Conservation (phyloP, 495 filamentous ascomycete species). For the Friedmanniomyces endolithicus region DNA sequence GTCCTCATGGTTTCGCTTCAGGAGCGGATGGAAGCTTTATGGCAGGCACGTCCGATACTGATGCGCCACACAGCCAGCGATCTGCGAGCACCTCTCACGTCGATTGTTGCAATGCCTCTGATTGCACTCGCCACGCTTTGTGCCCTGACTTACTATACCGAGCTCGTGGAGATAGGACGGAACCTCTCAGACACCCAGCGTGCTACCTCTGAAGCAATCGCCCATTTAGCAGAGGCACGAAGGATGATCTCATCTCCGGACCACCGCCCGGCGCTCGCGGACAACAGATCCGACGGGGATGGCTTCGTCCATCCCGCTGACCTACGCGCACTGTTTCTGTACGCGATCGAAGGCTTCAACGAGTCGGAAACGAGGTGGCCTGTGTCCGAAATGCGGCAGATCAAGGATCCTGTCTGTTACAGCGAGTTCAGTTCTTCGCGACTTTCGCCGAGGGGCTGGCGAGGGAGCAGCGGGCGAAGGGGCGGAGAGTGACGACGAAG, state of each 20-base stretch:
- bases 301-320: not conserved
- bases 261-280: too few relatives aligned
- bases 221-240: not conserved
- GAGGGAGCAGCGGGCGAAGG: not conserved
- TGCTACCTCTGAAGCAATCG: not conserved
- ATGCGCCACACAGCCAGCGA: not conserved
- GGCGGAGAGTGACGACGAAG: not conserved
- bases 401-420: not conserved
- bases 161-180: not conserved
- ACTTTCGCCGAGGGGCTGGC: not conserved
- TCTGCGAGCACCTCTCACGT: not conserved
- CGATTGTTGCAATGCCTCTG: not conserved
- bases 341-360: not conserved
- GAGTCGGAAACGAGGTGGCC: not conserved
- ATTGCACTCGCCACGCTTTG: not conserved
- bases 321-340: not conserved
- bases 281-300: not conserved
- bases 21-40: not conserved
- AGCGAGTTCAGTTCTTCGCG: constrained; percentile 1
- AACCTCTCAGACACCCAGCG: not conserved
- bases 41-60: not conserved
- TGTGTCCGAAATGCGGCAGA: not conserved
- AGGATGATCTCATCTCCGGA: not conserved
- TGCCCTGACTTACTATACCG: not conserved
- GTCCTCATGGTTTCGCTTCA: not conserved